Conservation (phyloP, 805 yeast genomes). For the Zygotorulaspora chibaensis region DNA sequence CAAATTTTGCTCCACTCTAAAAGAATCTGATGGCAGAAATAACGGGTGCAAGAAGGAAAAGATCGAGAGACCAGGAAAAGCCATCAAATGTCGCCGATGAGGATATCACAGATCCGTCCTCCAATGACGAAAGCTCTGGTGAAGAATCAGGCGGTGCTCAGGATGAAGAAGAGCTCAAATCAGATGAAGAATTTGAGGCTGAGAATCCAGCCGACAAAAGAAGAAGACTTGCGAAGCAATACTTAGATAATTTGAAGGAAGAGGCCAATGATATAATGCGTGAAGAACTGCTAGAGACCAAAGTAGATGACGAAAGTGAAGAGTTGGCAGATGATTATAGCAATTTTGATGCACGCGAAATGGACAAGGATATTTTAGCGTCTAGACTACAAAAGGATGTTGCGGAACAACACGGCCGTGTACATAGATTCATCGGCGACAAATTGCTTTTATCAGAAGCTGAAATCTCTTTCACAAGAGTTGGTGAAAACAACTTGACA, state of each 20-base stretch:
- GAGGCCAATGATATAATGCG: slow-evolving; percentile 45
- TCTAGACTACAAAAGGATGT: slow-evolving; percentile 81
- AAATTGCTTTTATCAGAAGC: slow-evolving; percentile 41
- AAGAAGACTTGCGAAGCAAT: slow-evolving; percentile 89
- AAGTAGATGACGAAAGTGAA: slow-evolving; percentile 17
- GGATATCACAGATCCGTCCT: slow-evolving; percentile 50
- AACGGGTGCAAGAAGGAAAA: slow-evolving; percentile 15
- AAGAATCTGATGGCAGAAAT: slow-evolving; percentile 6
- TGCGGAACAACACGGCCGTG: slow-evolving; percentile 81
- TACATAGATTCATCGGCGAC: slow-evolving; percentile 64
- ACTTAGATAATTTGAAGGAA: slow-evolving; percentile 68
- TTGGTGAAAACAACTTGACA: slow-evolving; percentile 58
- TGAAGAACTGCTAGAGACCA: slow-evolving; percentile 9
- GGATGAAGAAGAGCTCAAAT: slow-evolving; percentile 44
- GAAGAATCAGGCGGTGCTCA: slow-evolving; percentile 37
- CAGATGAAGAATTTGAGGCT: slow-evolving; percentile 66
- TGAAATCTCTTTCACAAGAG: slow-evolving; percentile 45
- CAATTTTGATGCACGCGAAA: slow-evolving; percentile 82
- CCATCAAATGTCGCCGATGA: slow-evolving; percentile 40
- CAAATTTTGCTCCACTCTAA: not conserved
- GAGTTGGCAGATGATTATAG: slow-evolving; percentile 35
- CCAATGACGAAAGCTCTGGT: slow-evolving; percentile 44
- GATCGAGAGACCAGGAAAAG: slow-evolving; percentile 23
- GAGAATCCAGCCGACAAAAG: slow-evolving; percentile 92
- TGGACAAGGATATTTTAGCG: slow-evolving; percentile 81